Conservation (phyloP, 164 flowering plant species). For the grape (Vitis vinifera) region DNA sequence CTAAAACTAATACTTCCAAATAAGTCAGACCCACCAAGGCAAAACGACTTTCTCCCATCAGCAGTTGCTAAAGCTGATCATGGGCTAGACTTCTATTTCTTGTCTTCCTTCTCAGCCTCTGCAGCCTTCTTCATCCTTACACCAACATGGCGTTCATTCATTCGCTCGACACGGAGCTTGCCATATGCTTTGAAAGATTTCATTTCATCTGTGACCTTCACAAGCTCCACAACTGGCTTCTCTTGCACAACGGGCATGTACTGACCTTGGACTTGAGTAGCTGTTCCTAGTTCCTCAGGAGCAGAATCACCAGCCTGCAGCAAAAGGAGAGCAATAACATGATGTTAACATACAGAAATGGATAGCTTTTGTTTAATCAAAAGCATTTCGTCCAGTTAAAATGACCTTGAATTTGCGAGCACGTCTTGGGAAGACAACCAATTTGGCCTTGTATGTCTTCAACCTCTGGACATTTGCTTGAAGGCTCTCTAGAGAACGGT, state of each 20-base stretch:
- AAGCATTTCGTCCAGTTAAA: background rate
- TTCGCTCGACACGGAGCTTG: constrained; percentile 38
- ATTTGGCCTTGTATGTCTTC: constrained; percentile 81
- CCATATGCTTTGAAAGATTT: constrained; percentile 41
- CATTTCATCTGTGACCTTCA: constrained; percentile 42
- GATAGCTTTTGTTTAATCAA: too few species aligned
- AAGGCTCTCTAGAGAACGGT: constrained; percentile 72
- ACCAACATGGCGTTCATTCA: constrained; percentile 33
- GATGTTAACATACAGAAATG: too few species aligned
- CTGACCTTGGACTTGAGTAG: constrained; percentile 35
- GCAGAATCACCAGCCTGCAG: constrained; percentile 45
- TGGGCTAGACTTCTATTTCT: constrained; percentile 21
- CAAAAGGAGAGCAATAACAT: background rate
- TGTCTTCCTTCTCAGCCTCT: constrained; percentile 50
- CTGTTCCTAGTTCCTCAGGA: constrained; percentile 39
- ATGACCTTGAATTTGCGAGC: constrained; percentile 68
- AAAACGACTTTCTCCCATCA: too few species aligned
- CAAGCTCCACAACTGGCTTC: constrained; percentile 41
- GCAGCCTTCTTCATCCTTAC: constrained; percentile 44
- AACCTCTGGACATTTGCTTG: constrained; percentile 79
- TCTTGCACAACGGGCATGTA: constrained; percentile 35
- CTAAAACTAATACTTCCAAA: too few species aligned
- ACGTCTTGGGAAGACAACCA: constrained; percentile 84
- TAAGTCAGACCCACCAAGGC: too few species aligned
- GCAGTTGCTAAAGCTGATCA: too few species aligned